A percentile compares a stretch with the other conserved stretches of the same genome.
These are phyloP conservation scores for Corylus americana DNA, from an alignment of 306 rosid species.

Conservation along the genomic window DNA sequence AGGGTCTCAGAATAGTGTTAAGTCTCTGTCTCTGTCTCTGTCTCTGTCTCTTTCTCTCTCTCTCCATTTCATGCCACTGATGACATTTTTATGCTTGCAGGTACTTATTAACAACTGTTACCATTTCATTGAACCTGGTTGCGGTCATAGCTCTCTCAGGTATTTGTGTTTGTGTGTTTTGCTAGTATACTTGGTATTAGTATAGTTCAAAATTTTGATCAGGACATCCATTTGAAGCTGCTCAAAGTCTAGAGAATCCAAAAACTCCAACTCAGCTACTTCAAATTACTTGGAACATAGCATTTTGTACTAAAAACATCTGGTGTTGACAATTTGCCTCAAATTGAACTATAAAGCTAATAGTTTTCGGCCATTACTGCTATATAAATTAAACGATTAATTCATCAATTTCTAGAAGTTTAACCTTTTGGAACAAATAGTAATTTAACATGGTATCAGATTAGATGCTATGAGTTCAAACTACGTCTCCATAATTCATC, in stretches of 20 bases:
- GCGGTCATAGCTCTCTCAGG: conserved; percentile 58
- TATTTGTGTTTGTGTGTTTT: conserved; percentile 8
- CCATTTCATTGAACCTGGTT: conserved; percentile 50
- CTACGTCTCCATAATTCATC: too few relatives aligned
- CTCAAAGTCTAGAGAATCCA: neutral
- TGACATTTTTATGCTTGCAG: conserved; percentile 44
- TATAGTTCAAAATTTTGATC: neutral
- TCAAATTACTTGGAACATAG: neutral
- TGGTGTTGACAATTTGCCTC: neutral
- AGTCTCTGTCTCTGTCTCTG: conserved; percentile 3
- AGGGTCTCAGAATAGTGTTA: conserved; percentile 49
- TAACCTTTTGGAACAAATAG: too few relatives aligned
- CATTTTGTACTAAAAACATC: neutral
- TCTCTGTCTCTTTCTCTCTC: conserved; percentile 1
- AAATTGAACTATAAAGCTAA: neutral
- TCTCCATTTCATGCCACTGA: neutral
- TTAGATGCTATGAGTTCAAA: too few relatives aligned
- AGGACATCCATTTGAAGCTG: neutral
- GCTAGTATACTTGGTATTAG: neutral
- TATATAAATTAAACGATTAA: neutral
- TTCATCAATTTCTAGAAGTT: too few relatives aligned
- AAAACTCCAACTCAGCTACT: neutral
- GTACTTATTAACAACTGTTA: conserved; percentile 46
- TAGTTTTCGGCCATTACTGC: too few relatives aligned
- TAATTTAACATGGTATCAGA: too few relatives aligned